These are phyloP conservation scores for Saccharomycopsis microspora DNA, from an alignment of 805 yeast species.

Conservation along the genomic window DNA sequence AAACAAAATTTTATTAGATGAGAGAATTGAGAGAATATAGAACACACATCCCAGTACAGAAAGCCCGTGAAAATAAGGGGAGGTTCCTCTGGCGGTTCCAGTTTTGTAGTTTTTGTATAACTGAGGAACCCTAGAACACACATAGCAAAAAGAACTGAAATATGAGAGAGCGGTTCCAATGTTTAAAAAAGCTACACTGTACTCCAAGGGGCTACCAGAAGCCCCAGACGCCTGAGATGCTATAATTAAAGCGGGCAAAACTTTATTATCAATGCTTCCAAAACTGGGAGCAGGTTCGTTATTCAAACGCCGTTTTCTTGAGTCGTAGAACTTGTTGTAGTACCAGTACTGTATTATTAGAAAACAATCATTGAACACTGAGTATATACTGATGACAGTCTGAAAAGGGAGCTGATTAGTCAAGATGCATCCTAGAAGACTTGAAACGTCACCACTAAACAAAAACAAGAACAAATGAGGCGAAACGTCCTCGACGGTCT, in stretches of 20 bases:
- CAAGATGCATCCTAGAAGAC: conserved; percentile 58
- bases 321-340: conserved; percentile 32
- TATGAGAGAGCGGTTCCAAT: conserved; percentile 55
- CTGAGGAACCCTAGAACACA: conserved; percentile 78
- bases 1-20: conserved; percentile 41
- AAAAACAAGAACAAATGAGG: conserved; percentile 23
- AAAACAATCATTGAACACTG: conserved; percentile 57
- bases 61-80: conserved; percentile 50
- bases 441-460: conserved; percentile 25
- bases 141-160: conserved; percentile 66
- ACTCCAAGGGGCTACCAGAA: conserved; percentile 16
- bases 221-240: conserved; percentile 21
- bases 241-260: conserved; percentile 6
- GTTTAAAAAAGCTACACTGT: conserved; percentile 1
- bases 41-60: conserved; percentile 72
- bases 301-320: conserved; percentile 14
- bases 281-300: conserved; percentile 1
- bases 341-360: conserved; percentile 63
- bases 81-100: conserved; percentile 78
- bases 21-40: conserved; percentile 63
- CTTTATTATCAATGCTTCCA: conserved; percentile 1
- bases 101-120: conserved; percentile 62
- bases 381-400: conserved; percentile 58
- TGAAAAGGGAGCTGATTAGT: conserved; percentile 81
- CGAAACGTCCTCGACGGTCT: conserved; percentile 24